Evolutionary conservation across 495 filamentous ascomycete species (phyloP).

Genomic region (Saxophila tyrrhenica): DNA sequence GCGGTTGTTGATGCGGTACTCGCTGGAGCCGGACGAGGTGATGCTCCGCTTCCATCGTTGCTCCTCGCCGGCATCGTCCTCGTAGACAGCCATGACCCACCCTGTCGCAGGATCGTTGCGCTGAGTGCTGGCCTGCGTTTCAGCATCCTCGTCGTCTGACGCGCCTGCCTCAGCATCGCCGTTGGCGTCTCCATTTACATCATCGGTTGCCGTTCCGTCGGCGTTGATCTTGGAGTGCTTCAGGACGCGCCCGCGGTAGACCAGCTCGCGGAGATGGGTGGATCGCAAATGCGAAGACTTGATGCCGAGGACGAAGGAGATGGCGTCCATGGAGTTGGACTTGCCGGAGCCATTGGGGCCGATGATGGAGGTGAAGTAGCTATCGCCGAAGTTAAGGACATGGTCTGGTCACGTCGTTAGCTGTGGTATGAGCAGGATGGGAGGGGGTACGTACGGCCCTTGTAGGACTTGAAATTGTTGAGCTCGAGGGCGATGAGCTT

Average conservation of each 20-base stretch:
- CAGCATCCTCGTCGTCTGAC: slow-evolving; percentile 40
- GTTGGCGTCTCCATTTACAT: slow-evolving; percentile 35
- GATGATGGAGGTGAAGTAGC: slow-evolving; percentile 98
- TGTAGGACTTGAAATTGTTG: slow-evolving; percentile 99
- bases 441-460: slow-evolving; percentile 45
- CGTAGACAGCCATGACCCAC: slow-evolving; percentile 98
- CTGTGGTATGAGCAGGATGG: not conserved
- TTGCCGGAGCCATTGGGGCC: slow-evolving; percentile 99
- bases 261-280: slow-evolving; percentile 83
- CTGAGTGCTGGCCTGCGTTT: slow-evolving; percentile 37
- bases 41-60: slow-evolving; percentile 93
- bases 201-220: slow-evolving; percentile 59
- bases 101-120: slow-evolving; percentile 77
- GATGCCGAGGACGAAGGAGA: slow-evolving; percentile 97
- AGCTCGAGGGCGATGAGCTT: slow-evolving; percentile 93
- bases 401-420: slow-evolving; percentile 34
- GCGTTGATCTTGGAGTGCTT: slow-evolving; percentile 82
- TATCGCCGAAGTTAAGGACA: slow-evolving; percentile 87
- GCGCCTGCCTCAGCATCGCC: slow-evolving; percentile 43
- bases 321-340: slow-evolving; percentile 99
- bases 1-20: slow-evolving; percentile 92
- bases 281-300: slow-evolving; percentile 96
- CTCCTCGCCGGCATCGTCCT: slow-evolving; percentile 92
- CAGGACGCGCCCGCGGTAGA: slow-evolving; percentile 91
- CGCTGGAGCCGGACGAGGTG: slow-evolving; percentile 75